Base-by-base conservation (phyloP, 2,329 filamentous ascomycete genomes). In the Diaporthe citriasiana region DNA sequence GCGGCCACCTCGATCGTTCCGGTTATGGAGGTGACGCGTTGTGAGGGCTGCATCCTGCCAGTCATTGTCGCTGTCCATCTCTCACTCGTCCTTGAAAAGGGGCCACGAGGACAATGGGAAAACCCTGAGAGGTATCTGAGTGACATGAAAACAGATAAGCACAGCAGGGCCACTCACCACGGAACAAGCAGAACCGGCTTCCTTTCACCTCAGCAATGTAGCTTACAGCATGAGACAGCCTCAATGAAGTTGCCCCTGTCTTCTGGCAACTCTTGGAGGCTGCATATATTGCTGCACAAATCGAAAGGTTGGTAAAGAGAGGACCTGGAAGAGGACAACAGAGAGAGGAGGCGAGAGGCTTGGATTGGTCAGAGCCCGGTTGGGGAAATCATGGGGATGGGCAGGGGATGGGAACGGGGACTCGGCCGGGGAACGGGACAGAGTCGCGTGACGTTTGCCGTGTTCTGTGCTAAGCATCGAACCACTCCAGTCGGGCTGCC, bases 11-110 rank as follows among this genome's bases (percentile, higher is more conserved):
- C 74, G 71, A 42, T 75, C 75, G 33, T 77, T 71, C 9, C 78
- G 78, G 71, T 79, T 79, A 71, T 79, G 78, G 10, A 78, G 72
- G 71, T 79, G 78, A 30, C 78, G 73, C 15, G 77, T 77, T 7
- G 75, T 76, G 56, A 79, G 73, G 38, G 76, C 77, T 9, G 76
- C 57, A 33, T 79, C 78, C 59, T 79, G 74, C 78, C 78, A 79
- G 59, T 76, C 73, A 17, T 78, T 50, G 22, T 75, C 60, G 15
- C 22, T 63, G 15, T 63, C 68, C 74, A 75, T 75, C 2, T 13
- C 22, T 51, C 12, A 51, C 33, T 22, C 2, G 45, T 38, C 30
- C 19, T 12, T 27, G 4, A 2, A 33, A 7, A 47, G 60, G 42
- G 22, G 8, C 22, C 12, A 3, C 15, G 42, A 65, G 30, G 60